Conservation (phyloP, 306 rosid species). For the Ormosia emarginata region DNA sequence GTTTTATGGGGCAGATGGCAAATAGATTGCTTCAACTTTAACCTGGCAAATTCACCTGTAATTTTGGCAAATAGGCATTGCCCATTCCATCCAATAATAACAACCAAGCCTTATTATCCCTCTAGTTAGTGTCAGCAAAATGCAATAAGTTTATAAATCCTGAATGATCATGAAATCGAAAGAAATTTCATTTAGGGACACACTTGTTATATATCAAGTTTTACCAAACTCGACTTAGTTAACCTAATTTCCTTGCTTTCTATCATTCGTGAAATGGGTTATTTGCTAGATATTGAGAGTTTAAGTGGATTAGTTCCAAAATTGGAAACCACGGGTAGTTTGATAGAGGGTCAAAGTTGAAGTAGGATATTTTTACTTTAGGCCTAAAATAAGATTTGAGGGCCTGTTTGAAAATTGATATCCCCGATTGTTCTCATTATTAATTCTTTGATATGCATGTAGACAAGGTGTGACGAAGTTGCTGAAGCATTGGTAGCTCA, state of each 20-base stretch:
- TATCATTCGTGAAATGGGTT: not conserved
- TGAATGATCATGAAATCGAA: not conserved
- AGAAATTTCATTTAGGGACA: not conserved
- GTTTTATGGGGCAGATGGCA: not conserved
- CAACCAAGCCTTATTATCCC: not conserved
- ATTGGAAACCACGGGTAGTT: not conserved
- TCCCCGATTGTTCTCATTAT: not conserved
- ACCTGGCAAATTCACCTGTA: not conserved
- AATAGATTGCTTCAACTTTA: not conserved
- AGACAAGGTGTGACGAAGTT: conserved; percentile 83
- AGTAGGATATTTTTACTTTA: not conserved
- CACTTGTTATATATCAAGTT: not conserved
- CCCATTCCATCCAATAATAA: not conserved
- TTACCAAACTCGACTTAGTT: not conserved
- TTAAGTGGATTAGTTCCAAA: not conserved
- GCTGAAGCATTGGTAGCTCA: conserved; percentile 81
- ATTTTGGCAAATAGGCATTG: not conserved
- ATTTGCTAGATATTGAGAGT: not conserved
- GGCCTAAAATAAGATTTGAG: not conserved
- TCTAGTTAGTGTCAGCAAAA: not conserved
- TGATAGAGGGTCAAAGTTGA: not conserved
- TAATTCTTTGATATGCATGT: conserved; percentile 28
- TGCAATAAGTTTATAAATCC: not conserved
- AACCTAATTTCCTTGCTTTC: conserved; percentile 1
- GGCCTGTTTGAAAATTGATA: not conserved